Evolutionary conservation across 768 basidiomycete genomes (phyloP), one percentile per base, ranked within the genome.

Genomic region (Suillus cothurnatus): DNA sequence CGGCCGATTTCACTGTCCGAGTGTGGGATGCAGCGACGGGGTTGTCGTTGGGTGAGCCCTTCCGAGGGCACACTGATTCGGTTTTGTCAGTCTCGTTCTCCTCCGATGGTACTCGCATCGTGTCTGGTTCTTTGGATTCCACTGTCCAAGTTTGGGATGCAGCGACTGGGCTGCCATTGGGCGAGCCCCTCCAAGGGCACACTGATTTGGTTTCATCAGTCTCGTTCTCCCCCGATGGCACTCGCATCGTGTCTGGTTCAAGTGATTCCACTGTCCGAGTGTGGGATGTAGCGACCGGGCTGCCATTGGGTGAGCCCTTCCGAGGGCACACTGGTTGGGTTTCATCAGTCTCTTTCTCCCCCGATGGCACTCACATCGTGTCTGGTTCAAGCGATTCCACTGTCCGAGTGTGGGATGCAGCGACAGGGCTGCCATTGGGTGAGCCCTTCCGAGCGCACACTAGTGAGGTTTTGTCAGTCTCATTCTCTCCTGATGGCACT

Each of bases 81-180:
- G n/a, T n/a, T n/a, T n/a, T n/a, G n/a, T 68, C 66, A n/a, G 47
- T 66, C 19, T 59, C 65, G 6, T 63, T 70, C 50, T 70, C 69
- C 1, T 63, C 65, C 14, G 65, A 64, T 60, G 56, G 62, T 8
- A 61, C 23, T 28, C 23, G 58, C 49, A 39, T 69, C 17, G 55
- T 55, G 26, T 65, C 68, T 9, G 45, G 60, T 39, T 65, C 65
- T 0, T 9, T 17, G 21, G 65, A 69, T 50, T 72, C 68, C 2
- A 70, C 72, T 50, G 19, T 52, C 15, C 36, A 34, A 12, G 12
- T 62, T 19, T 62, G 61, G 61, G 61, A 62, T 62, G 61, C 32
- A 49, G 61, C n/a, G 19, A 62, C 8, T 12, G 31, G 61, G 6
- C 28, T 14, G 45, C 61, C 34, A 36, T 14, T 50, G 9, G 61